Conservation (phyloP, 352 stramenopile genomes). For the Thraustochytrium striatum region DNA sequence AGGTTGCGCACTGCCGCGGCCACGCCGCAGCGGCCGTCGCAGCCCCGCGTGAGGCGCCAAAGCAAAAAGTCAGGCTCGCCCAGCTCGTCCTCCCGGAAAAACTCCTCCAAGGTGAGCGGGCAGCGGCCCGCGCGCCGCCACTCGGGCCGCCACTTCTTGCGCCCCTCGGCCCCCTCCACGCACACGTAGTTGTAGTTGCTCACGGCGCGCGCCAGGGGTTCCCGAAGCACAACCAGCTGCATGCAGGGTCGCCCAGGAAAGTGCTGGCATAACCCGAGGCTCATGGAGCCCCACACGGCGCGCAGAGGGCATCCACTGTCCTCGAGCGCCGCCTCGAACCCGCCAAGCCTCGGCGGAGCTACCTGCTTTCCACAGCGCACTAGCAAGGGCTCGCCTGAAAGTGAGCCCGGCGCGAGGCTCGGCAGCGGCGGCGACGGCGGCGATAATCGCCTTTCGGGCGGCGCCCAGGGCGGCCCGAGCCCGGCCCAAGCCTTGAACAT, state of each 20-base stretch:
- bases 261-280: slow-evolving; percentile 37
- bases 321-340: background rate
- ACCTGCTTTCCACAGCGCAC: slow-evolving; percentile 28
- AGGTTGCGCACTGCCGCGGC: slow-evolving; percentile 36
- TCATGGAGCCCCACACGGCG: slow-evolving; percentile 45
- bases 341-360: no score
- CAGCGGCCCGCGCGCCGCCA: slow-evolving; percentile 4
- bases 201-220: slow-evolving; percentile 26
- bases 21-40: slow-evolving; percentile 22
- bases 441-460: background rate
- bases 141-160: slow-evolving; percentile 45
- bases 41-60: slow-evolving; percentile 44
- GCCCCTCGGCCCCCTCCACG: slow-evolving; percentile 30
- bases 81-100: slow-evolving; percentile 46
- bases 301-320: slow-evolving; percentile 25
- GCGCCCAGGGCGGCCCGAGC: slow-evolving; percentile 1
- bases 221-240: slow-evolving; percentile 40
- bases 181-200: slow-evolving; percentile 52
- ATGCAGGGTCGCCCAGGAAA: slow-evolving; percentile 40
- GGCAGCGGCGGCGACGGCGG: background rate
- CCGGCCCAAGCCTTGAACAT: slow-evolving; percentile 22
- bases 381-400: slow-evolving; percentile 27
- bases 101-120: slow-evolving; percentile 24
- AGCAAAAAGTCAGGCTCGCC: slow-evolving; percentile 48
- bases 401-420: background rate